Evolutionary conservation across 1,139 yeast species (phyloP), one percentile per base, ranked within the genome.

Genomic region (Taiozyma sp.): DNA sequence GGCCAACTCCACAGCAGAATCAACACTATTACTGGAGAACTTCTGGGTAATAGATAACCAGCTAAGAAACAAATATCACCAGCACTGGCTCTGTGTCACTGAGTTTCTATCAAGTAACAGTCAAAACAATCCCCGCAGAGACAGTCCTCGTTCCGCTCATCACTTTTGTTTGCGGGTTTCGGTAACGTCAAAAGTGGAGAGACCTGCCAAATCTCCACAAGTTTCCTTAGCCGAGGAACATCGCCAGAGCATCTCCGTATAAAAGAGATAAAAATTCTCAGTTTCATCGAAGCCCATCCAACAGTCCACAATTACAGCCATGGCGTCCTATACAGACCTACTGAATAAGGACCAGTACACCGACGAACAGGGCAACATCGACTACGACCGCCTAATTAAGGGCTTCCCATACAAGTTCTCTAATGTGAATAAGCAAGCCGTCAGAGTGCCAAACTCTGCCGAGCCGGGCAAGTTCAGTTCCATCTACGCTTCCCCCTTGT

Each of bases 401-500:
- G 45, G 47, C 5, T 37, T 37, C 8, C 41, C 41, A 6, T 37
- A 46, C 11, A 48, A 59, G 26, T 44, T 66, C 8, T 49, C 55
- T 24, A 50, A 58, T 6, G 40, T 22, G 14, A 29, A 28, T 28
- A 50, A 47, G 21, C 53, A 50, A 30, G 50, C 76, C 1, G 64
- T 70, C 3, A 70, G 82, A 1, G 48, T 83, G 0, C 78, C 83
- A 2, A 72, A 77, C 22, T 54, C 82, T 6, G 44, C 65, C 65
- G 54, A 37, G 1, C 45, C 63, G 62, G 55, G 69, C 2, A 87
- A 87, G 1, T 77, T 62, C 62, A 80, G 88, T 13, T 67, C 77
- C 3, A 60, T 81, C 42, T 85, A 78, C 64, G 69, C 89, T 60
- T 81, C 78, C 61, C 65, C 62, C 1, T 60, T 56, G 43, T 62